Conservation (phyloP, 1,139 yeast species). For the Eremothecium coryli region DNA sequence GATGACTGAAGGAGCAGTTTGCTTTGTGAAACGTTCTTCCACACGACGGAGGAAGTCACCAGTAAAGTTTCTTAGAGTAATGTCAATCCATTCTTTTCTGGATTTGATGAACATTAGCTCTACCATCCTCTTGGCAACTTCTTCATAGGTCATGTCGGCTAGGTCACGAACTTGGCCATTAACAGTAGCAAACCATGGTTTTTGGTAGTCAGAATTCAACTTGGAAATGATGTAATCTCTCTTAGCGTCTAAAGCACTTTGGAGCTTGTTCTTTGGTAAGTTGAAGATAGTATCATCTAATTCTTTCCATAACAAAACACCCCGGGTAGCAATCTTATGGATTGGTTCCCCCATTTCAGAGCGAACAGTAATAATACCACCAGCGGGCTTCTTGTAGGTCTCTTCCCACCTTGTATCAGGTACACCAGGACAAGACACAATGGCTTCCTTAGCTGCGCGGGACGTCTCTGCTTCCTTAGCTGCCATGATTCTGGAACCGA, state of each 20-base stretch:
- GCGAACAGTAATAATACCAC: slow-evolving; percentile 91
- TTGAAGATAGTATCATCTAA: slow-evolving; percentile 88
- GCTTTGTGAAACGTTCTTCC: slow-evolving; percentile 84
- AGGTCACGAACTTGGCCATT: slow-evolving; percentile 76
- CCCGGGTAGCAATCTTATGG: slow-evolving; percentile 96
- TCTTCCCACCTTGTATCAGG: slow-evolving; percentile 83
- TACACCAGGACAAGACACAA: slow-evolving; percentile 86
- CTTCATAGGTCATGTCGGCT: slow-evolving; percentile 92
- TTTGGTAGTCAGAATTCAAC: slow-evolving; percentile 90
- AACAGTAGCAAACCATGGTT: slow-evolving; percentile 80
- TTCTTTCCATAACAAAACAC: slow-evolving; percentile 95
- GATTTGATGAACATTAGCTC: slow-evolving; percentile 81
- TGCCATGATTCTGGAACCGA: slow-evolving; percentile 96
- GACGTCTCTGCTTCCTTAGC: slow-evolving; percentile 95
- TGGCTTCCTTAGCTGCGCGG: slow-evolving; percentile 85
- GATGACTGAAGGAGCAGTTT: slow-evolving; percentile 51
- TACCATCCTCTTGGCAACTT: slow-evolving; percentile 78
- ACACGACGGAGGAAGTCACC: slow-evolving; percentile 86
- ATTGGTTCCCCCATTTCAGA: slow-evolving; percentile 99
- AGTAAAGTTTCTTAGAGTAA: slow-evolving; percentile 72
- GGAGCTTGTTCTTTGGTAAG: slow-evolving; percentile 81
- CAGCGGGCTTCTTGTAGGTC: slow-evolving; percentile 90
- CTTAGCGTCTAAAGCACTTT: slow-evolving; percentile 74
- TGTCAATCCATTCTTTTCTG: slow-evolving; percentile 81
- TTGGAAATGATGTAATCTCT: slow-evolving; percentile 75